These are phyloP conservation scores for Psophocarpus tetragonolobus DNA, from an alignment of 306 rosid genomes.

Conservation along the genomic window DNA sequence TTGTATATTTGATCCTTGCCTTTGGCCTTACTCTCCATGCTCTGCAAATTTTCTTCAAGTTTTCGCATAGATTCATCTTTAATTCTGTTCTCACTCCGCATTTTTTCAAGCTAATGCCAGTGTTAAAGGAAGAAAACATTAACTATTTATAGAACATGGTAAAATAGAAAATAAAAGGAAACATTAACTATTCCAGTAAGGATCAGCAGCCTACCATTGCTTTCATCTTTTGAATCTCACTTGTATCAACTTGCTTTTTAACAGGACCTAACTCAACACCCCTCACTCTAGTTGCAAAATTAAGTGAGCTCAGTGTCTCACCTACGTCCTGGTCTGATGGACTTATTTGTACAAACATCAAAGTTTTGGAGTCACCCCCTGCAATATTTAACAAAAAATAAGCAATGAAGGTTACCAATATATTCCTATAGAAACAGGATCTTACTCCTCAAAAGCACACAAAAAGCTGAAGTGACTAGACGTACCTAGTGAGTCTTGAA, in stretches of 20 bases:
- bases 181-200: neutral
- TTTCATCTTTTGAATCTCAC: slow-evolving; percentile 76
- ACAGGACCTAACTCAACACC: slow-evolving; percentile 87
- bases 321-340: slow-evolving; percentile 84
- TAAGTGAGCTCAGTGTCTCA: slow-evolving; percentile 83
- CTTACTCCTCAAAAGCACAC: slow-evolving; percentile 7
- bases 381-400: slow-evolving; percentile 30
- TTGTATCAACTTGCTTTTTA: slow-evolving; percentile 78
- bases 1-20: slow-evolving; percentile 64
- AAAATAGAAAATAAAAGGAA: neutral
- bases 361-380: slow-evolving; percentile 89
- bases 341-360: slow-evolving; percentile 92
- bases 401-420: slow-evolving; percentile 1
- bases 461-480: neutral
- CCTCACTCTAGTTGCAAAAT: slow-evolving; percentile 86
- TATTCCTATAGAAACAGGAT: slow-evolving; percentile 9
- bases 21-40: slow-evolving; percentile 70
- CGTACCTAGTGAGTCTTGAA: slow-evolving; percentile 91
- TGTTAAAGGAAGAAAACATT: slow-evolving; percentile 3
- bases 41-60: slow-evolving; percentile 78
- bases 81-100: slow-evolving; percentile 67
- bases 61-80: slow-evolving; percentile 77
- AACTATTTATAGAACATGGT: neutral
- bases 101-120: slow-evolving; percentile 67
- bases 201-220: slow-evolving; percentile 55